Evolutionary conservation across 805 yeast genomes (phyloP), one percentile per base, ranked within the genome.

Genomic region (Yarrowia sp.): DNA sequence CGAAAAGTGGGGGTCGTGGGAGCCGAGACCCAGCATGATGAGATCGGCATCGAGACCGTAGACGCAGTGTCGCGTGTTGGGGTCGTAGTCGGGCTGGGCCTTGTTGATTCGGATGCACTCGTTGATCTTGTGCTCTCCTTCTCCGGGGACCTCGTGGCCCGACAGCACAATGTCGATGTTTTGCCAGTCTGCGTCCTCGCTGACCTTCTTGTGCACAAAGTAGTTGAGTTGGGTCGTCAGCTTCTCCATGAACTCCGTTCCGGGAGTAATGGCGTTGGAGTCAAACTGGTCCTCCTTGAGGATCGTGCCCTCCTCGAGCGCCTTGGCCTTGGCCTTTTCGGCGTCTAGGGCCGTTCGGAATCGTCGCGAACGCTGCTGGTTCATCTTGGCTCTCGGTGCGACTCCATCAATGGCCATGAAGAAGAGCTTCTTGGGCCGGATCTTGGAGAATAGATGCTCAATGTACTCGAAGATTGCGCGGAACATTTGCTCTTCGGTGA

Each of bases 361-460:
- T 76, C 99, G 84, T 79, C 99, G 85, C 0, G 97, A 85, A 76
- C 99, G 84, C 75, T 93, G 99, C 75, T 93, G 98, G 72, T 93
- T 93, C 97, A 93, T 92, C 72, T 93, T 93, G 10, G 99, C 99
- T 72, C 99, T 80, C 41, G 99, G 99, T 0, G 99, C 99, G 58
- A 93, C 98, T 72, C 99, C 99, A 76, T 93, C 99, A 69, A 93
- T 89, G 3, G 99, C 98, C 97, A 93, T 91, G 72, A 87, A 92
- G 68, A 93, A 89, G 13, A 87, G 83, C 71, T 90, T 82, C 68
- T 88, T 80, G 8, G 99, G 99, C 72, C 85, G 84, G 66, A 94
- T 91, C 24, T 90, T 84, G 65, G 86, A 86, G 70, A 94, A 93
- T 63, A 94, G 77, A 74, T 94, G 97, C 72, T 94, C 99, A 66